These are phyloP conservation scores for Zizania palustris DNA, from an alignment of 202 grass and related monocot genomes.

Conservation along the genomic window DNA sequence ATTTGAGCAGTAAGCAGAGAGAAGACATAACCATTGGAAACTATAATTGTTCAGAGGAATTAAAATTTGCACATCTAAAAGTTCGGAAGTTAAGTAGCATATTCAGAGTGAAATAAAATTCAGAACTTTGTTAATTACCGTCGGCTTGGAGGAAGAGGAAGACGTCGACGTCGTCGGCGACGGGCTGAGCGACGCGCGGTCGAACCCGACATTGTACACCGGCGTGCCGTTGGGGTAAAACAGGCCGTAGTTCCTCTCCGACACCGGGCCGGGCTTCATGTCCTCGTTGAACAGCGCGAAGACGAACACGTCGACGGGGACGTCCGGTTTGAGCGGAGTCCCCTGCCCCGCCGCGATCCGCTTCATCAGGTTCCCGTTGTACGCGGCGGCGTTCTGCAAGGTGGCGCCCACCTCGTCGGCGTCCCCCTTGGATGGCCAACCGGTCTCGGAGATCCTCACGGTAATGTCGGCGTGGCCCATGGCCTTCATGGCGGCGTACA, in stretches of 20 bases:
- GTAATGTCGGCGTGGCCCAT: constrained; percentile 64
- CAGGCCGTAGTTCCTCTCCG: constrained; percentile 92
- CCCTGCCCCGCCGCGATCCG: constrained; percentile 65
- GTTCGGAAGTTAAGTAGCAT: no score
- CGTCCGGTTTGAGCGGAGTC: constrained; percentile 69
- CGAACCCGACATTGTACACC: constrained; percentile 64
- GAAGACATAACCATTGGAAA: not conserved
- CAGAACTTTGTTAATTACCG: constrained; percentile 42
- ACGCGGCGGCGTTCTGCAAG: constrained; percentile 63
- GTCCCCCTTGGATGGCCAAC: constrained; percentile 88
- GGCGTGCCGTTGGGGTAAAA: constrained; percentile 74
- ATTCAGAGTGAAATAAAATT: not conserved
- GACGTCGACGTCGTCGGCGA: constrained; percentile 26
- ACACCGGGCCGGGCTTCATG: constrained; percentile 57
- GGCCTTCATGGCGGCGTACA: constrained; percentile 72
- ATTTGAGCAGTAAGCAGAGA: no score
- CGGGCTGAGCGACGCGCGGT: not conserved
- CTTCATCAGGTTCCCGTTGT: constrained; percentile 82
- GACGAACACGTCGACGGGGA: constrained; percentile 76
- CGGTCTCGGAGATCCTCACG: constrained; percentile 78
- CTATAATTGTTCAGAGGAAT: not conserved
- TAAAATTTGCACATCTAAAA: constrained; percentile 3
- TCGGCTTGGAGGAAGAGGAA: constrained; percentile 46
- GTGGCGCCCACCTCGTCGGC: constrained; percentile 69
- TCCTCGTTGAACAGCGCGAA: constrained; percentile 95